These are phyloP conservation scores for Trichoderma simmonsii DNA, from an alignment of 2,329 filamentous ascomycete genomes.

Conservation along the genomic window DNA sequence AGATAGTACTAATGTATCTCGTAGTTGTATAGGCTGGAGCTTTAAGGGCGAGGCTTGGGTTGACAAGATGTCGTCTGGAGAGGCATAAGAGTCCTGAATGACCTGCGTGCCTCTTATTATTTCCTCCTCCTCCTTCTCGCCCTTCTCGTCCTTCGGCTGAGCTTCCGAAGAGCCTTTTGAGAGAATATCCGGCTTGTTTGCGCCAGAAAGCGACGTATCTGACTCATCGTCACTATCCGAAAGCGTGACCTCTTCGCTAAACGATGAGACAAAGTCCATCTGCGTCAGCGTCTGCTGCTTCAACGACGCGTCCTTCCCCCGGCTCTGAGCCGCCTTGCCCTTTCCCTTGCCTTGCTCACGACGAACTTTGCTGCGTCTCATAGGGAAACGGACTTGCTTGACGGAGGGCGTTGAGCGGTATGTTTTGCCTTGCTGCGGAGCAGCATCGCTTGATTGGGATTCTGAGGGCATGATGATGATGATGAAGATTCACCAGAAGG, in stretches of 20 bases:
- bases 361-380: conserved; percentile 33
- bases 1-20: background rate
- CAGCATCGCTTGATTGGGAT: conserved; percentile 38
- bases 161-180: conserved; percentile 23
- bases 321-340: background rate
- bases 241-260: conserved; percentile 30
- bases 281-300: conserved; percentile 44
- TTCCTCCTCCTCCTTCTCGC: conserved; percentile 16
- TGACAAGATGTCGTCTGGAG: conserved; percentile 32
- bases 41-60: conserved; percentile 13
- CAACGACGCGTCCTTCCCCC: background rate
- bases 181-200: conserved; percentile 25
- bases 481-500: background rate
- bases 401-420: conserved; percentile 38
- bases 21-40: background rate
- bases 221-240: conserved; percentile 31
- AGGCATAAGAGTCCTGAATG: conserved; percentile 46
- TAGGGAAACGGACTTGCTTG: conserved; percentile 40
- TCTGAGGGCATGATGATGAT: conserved; percentile 34
- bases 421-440: conserved; percentile 35
- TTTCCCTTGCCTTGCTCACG: conserved; percentile 24
- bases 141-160: conserved; percentile 6
- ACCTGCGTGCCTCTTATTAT: conserved; percentile 29
- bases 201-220: conserved; percentile 8
- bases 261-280: conserved; percentile 38